Evolutionary conservation across 2,329 filamentous ascomycete species (phyloP).

Genomic region (Nemania abortiva): DNA sequence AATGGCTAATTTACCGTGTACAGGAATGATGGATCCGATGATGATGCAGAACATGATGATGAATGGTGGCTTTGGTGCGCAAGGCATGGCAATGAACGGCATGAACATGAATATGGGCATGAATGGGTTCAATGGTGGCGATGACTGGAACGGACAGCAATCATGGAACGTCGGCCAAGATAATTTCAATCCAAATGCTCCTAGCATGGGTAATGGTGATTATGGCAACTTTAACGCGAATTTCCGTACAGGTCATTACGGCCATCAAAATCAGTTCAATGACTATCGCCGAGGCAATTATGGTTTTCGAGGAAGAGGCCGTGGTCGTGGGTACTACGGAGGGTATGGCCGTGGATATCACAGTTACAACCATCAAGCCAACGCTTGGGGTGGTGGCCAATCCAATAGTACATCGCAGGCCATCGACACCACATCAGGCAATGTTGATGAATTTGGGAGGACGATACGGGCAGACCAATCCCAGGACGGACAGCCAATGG

Average conservation of each 20-base stretch:
- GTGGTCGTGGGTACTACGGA: constrained; percentile 67
- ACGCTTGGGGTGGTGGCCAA: constrained; percentile 46
- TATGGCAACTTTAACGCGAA: constrained; percentile 83
- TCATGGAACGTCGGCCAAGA: constrained; percentile 87
- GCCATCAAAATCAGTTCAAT: constrained; percentile 80
- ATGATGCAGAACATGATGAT: constrained; percentile 82
- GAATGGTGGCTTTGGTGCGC: constrained; percentile 79
- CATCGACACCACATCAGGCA: constrained; percentile 45
- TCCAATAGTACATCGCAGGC: constrained; percentile 44
- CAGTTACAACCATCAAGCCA: constrained; percentile 54
- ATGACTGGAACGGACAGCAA: constrained; percentile 84
- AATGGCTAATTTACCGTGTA: constrained; percentile 48
- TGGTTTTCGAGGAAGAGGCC: constrained; percentile 75
- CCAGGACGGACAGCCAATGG: constrained; percentile 43
- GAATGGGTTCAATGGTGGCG: constrained; percentile 76
- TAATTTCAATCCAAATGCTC: constrained; percentile 90
- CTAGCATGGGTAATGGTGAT: constrained; percentile 83
- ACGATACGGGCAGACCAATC: constrained; percentile 49
- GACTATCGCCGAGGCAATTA: constrained; percentile 79
- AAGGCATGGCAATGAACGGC: constrained; percentile 79
- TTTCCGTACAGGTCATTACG: constrained; percentile 86
- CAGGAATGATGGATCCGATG: constrained; percentile 89
- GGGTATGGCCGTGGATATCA: constrained; percentile 68
- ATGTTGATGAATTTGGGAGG: constrained; percentile 58
- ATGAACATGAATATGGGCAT: constrained; percentile 86